These are phyloP conservation scores for Penicillium diatomitis DNA, from an alignment of 495 filamentous ascomycete genomes.

Conservation along the genomic window DNA sequence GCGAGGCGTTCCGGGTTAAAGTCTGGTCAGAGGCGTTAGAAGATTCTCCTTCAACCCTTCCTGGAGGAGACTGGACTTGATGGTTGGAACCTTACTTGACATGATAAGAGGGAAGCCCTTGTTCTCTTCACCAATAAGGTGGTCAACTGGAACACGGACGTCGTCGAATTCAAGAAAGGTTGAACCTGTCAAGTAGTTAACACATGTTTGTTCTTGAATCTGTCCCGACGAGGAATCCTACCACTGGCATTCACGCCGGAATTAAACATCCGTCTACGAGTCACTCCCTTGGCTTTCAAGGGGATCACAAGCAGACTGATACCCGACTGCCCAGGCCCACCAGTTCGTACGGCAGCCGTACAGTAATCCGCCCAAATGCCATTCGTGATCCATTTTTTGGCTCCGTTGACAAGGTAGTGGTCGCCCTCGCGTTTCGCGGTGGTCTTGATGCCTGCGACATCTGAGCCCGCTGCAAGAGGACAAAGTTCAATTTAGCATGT, in stretches of 20 bases:
- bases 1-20: constrained; percentile 40
- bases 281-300: constrained; percentile 36
- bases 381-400: constrained; percentile 53
- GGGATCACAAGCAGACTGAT: constrained; percentile 46
- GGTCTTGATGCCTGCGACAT: constrained; percentile 45
- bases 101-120: constrained; percentile 42
- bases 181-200: constrained; percentile 19
- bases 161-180: constrained; percentile 42
- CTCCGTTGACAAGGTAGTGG: constrained; percentile 44
- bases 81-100: constrained; percentile 26
- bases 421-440: constrained; percentile 38
- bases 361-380: constrained; percentile 45
- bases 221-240: constrained; percentile 5
- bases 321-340: constrained; percentile 36
- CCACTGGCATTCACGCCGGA: constrained; percentile 46
- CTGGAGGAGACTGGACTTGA: too few species aligned
- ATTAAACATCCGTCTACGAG: constrained; percentile 69
- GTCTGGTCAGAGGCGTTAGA: constrained; percentile 12
- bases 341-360: constrained; percentile 47
- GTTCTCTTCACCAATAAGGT: constrained; percentile 38
- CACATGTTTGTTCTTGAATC: too few species aligned
- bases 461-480: constrained; percentile 32
- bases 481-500: too few species aligned
- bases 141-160: constrained; percentile 34
- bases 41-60: too few species aligned